A percentile compares a stretch with the other conserved stretches of the same genome.
Evolutionary conservation across 495 filamentous ascomycete species (phyloP).

Genomic region (Usnea hakonensis): DNA sequence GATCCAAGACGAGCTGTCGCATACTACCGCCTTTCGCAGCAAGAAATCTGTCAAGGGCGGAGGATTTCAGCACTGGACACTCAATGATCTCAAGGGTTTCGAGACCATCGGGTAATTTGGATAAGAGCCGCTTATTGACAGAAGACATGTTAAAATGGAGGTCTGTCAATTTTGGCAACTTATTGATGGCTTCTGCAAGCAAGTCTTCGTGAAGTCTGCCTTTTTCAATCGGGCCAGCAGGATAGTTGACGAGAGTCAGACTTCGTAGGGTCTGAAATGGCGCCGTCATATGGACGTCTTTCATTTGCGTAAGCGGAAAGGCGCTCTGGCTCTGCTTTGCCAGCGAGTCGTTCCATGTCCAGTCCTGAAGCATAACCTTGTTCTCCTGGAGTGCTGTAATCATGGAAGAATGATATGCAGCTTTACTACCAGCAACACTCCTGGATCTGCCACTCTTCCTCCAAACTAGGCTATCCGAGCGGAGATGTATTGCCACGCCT

Average conservation of each 20-base stretch:
- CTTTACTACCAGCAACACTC: conserved; percentile 35
- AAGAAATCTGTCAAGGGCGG: conserved; percentile 53
- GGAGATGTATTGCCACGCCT: conserved; percentile 17
- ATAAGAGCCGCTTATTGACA: conserved; percentile 49
- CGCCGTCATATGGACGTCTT: conserved; percentile 45
- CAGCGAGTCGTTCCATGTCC: conserved; percentile 70
- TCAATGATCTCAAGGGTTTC: conserved; percentile 62
- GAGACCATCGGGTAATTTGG: conserved; percentile 54
- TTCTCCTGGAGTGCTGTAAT: conserved; percentile 47
- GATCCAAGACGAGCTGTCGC: conserved; percentile 56
- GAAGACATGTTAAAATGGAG: conserved; percentile 62
- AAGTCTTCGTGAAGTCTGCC: conserved; percentile 34
- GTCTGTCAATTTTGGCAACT: conserved; percentile 52
- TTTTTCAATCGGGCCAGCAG: conserved; percentile 31
- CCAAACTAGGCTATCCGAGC: conserved; percentile 11
- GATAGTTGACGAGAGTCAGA: conserved; percentile 58
- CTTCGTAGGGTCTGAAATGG: conserved; percentile 53
- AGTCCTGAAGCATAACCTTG: conserved; percentile 50
- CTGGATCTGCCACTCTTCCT: conserved; percentile 3
- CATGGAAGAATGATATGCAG: conserved; percentile 53
- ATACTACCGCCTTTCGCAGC: conserved; percentile 53
- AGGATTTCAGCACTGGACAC: conserved; percentile 58
- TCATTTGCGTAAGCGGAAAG: conserved; percentile 42
- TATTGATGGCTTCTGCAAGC: conserved; percentile 49
- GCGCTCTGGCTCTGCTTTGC: not conserved